Evolutionary conservation across 345 rosid species (phyloP).

Genomic region (Draba incana): DNA sequence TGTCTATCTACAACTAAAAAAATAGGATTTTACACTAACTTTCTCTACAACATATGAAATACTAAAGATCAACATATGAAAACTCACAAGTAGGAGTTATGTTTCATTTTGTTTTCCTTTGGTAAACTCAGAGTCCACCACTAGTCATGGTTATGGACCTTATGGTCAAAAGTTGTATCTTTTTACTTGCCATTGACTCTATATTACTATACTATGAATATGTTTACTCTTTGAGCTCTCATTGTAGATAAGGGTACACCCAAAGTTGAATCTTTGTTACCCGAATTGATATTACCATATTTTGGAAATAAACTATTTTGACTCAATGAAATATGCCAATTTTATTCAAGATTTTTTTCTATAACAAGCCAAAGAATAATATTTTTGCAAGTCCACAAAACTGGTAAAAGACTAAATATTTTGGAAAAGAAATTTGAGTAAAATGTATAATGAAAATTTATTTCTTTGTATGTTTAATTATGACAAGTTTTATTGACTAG

Average conservation of each 20-base stretch:
- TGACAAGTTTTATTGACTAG: no score
- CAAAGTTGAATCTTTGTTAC: not conserved
- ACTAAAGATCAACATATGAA: constrained; percentile 20
- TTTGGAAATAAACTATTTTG: no score
- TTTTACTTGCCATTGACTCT: constrained; percentile 10
- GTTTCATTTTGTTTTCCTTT: not conserved
- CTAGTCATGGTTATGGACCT: not conserved
- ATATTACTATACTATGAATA: constrained; percentile 6
- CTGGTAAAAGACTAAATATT: no score
- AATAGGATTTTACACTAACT: constrained; percentile 33
- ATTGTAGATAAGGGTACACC: not conserved
- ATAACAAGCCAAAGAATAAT: no score
- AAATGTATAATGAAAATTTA: no score
- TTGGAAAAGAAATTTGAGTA: no score
- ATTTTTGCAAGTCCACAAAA: no score
- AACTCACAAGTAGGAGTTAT: not conserved
- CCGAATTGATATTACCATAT: no score
- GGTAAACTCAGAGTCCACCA: not conserved
- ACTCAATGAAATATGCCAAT: no score
- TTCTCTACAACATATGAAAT: constrained; percentile 20
- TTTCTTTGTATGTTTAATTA: no score
- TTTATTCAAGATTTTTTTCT: no score
- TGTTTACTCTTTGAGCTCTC: not conserved
- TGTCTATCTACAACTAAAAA: constrained; percentile 31
- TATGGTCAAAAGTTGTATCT: constrained; percentile 8